Evolutionary conservation across 192 early-diverging fungal genomes (phyloP), one percentile per base, ranked within the genome.

Genomic region (Chytriomyces sp.): DNA sequence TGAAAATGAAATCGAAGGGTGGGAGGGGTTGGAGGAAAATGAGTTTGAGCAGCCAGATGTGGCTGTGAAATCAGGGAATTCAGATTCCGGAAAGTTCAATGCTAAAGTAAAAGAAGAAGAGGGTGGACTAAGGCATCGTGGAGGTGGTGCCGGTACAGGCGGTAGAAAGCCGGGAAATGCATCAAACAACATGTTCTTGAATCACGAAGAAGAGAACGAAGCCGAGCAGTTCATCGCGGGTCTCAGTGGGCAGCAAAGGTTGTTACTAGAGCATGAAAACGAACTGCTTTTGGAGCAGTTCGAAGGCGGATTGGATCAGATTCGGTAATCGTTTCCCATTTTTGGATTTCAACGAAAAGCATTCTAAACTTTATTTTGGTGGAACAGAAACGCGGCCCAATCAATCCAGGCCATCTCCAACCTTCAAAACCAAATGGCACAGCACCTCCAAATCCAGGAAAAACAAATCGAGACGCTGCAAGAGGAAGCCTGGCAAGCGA

Each of bases 251-350:
- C 46, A 77, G 43, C 72, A 86, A 46, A 43, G 71, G 45, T 43
- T 81, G 72, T 28, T 83, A 48, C 70, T 86, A 3, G 82, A 86
- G 64, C 60, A 50, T 20, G 84, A 82, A 69, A 83, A 86, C 61
- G 84, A 79, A 61, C 61, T 20, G 43, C 57, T 86, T 23, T 48
- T 82, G 57, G 76, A 61, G 28, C 44, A 74, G 45, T 75, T 86
- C 59, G 79, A 86, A 59, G 80, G 71, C 60, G 81, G 72, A 53
- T 35, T 84, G 63, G 84, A 86, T 44, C 82, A 83, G 80, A 83
- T 86, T 16, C 53, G 80, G 84, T 83, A 77, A 28, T 64, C 24
- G 2, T 64, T 60, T 26, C 43, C n/a, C 6, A 16, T 43, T 26
- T 72, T 72, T 63, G 59, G 2, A 59, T 64, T 11, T 48, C n/a